phyloP scores from a whole-genome alignment of 148 eudicot species.

The Rhododendron mucronatum region DNA sequence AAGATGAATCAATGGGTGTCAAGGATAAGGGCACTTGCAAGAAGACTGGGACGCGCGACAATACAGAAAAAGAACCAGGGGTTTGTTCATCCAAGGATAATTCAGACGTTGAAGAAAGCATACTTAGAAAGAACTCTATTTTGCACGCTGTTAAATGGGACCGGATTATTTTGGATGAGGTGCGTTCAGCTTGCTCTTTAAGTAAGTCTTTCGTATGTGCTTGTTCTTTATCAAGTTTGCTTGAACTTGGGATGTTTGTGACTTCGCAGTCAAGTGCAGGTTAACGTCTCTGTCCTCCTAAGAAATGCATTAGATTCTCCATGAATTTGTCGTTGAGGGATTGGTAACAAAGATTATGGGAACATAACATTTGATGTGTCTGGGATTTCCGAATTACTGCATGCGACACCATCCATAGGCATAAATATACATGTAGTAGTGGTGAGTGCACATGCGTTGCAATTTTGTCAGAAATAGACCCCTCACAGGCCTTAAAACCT shows the following conservation, averaged over 20 bases:
- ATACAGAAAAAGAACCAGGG: slow-evolving; percentile 12
- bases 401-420: not conserved
- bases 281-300: not conserved
- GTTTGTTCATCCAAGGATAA: slow-evolving; percentile 24
- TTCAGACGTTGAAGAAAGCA: slow-evolving; percentile 20
- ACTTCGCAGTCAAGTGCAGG: not conserved
- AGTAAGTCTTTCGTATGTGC: not conserved
- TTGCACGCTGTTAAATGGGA: slow-evolving; percentile 85
- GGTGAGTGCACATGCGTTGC: not conserved
- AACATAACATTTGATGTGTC: not conserved
- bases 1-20: slow-evolving; percentile 16
- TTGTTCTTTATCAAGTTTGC: not conserved
- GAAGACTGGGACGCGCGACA: slow-evolving; percentile 19
- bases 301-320: not conserved
- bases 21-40: slow-evolving; percentile 20
- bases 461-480: not conserved
- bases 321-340: not conserved
- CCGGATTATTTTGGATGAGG: slow-evolving; percentile 91
- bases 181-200: slow-evolving; percentile 18
- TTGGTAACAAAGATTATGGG: not conserved
- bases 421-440: not conserved
- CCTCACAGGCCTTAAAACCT: not conserved
- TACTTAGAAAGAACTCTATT: slow-evolving; percentile 32
- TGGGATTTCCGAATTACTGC: not conserved
- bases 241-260: not conserved